Percentiles rank a stretch among this genome's conserved stretches.
Evolutionary conservation across 2,329 filamentous ascomycete species (phyloP).

Genomic region (Lomentospora prolificans): DNA sequence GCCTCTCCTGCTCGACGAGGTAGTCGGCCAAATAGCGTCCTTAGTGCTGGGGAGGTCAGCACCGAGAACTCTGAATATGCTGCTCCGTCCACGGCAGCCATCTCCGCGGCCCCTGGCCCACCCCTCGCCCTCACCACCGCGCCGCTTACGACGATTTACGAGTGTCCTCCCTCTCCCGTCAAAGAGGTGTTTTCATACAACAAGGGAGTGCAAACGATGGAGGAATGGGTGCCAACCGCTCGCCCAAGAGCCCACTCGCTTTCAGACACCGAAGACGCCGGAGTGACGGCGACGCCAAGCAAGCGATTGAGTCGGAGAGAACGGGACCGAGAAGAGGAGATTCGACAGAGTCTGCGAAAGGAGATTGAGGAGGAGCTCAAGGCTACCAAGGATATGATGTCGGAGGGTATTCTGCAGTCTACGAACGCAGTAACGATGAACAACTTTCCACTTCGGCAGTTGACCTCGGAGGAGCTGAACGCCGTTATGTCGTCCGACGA

Average conservation of each 20-base stretch:
- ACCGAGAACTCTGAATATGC: constrained; percentile 58
- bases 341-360: constrained; percentile 70
- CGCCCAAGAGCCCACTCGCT: constrained; percentile 45
- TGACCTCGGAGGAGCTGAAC: constrained; percentile 76
- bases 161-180: constrained; percentile 64
- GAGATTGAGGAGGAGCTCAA: constrained; percentile 91
- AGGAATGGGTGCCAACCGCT: constrained; percentile 54
- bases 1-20: constrained; percentile 58
- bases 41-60: constrained; percentile 74
- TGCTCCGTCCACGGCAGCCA: constrained; percentile 32
- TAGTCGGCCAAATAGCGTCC: constrained; percentile 77
- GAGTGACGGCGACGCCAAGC: constrained; percentile 47
- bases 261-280: constrained; percentile 53
- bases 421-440: constrained; percentile 23
- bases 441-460: constrained; percentile 68
- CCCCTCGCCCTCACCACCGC: constrained; percentile 66
- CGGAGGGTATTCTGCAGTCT: constrained; percentile 37
- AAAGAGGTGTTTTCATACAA: constrained; percentile 92
- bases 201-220: constrained; percentile 88
- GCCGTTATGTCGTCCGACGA: constrained; percentile 88
- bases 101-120: constrained; percentile 26
- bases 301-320: constrained; percentile 73
- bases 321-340: constrained; percentile 76
- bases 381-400: constrained; percentile 53
- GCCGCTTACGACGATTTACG: constrained; percentile 67